Base-by-base conservation (phyloP, 257 asterid species). In the Oldenlandia corymbosa region DNA sequence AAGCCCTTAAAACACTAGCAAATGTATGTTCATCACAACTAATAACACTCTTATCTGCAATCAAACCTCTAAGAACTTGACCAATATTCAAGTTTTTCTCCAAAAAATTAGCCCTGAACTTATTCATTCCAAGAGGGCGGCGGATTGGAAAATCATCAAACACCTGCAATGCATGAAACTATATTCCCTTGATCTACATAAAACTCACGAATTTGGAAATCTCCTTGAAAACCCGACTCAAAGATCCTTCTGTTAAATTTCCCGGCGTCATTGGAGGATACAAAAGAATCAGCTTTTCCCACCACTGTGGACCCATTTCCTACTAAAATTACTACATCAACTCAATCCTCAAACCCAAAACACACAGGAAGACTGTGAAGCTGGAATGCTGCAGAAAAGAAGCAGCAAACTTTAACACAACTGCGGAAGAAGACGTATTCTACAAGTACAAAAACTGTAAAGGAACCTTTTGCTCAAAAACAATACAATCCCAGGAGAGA, bases 1-100 rank as follows among this genome's bases (percentile, higher is more conserved):
- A 83, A 17, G 82, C 80, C 78, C 73, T 71, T 73, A 90, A 71
- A 54, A 70, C 73, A 68, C 69, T 58, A 51, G 88, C 81, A 48
- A 85, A 62, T 14, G 80, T 71, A 64, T 66, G 71, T 71, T 72
- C 83, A 56, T 87, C 82, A 36, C 73, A 71, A 37, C 59, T 31
- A 68, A 76, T 70, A 69, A n/a, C n/a, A n/a, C n/a, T n/a, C n/a
- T 45, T 54, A 52, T 68, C 75, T 32, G 73, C 49, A 17, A 65
- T 47, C 67, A 77, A 71, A 50, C 63, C 68, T 47, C 46, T 69
- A 31, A 73, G 47, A 28, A 79, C 75, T 66, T 70, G 75, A n/a
- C 39, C 37, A 34, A 9, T 9, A 55, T 66, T 61, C 34, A 66
- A 50, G 54, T 67, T 81, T 66, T 64, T 79, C 46, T 68, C 64